Conservation (phyloP, 73 alveolate genomes). For the Loxodes magnus region DNA sequence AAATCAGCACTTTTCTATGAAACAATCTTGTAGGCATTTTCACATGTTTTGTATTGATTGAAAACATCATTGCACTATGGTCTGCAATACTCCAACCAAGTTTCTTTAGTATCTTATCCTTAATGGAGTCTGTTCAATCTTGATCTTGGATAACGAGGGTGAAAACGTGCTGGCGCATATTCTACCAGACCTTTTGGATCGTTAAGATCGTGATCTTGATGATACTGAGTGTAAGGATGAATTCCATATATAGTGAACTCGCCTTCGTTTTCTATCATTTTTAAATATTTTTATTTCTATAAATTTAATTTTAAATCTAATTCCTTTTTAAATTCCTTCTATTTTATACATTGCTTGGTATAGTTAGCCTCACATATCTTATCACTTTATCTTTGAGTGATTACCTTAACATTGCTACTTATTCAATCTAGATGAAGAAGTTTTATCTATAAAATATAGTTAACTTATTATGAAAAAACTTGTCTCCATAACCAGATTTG, state of each 20-base stretch:
- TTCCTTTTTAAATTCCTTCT: too few species aligned
- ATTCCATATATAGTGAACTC: slow-evolving; percentile 1
- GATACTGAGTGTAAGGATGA: slow-evolving; percentile 10
- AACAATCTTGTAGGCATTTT: slow-evolving; percentile 2
- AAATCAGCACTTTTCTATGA: not conserved
- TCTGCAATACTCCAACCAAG: slow-evolving; percentile 10
- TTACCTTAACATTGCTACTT: too few species aligned
- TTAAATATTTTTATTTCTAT: not conserved
- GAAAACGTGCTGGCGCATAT: slow-evolving; percentile 10
- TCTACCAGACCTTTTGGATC: slow-evolving; percentile 13
- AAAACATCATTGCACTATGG: slow-evolving; percentile 2
- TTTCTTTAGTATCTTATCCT: slow-evolving; percentile 7
- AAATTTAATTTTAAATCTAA: not conserved
- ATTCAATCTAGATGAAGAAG: too few species aligned
- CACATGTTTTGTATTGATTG: slow-evolving; percentile 1
- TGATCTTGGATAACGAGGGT: slow-evolving; percentile 6
- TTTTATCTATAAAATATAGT: too few species aligned
- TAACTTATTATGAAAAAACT: too few species aligned
- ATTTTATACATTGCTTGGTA: too few species aligned
- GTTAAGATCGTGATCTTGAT: not conserved
- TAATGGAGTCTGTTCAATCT: slow-evolving; percentile 1
- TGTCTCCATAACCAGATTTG: too few species aligned
- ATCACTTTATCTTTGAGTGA: too few species aligned
- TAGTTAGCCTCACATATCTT: too few species aligned
- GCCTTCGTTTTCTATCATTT: slow-evolving; percentile 11